A percentile compares a stretch with the other conserved stretches of the same genome.
phyloP scores from a whole-genome alignment of 495 filamentous ascomycete genomes.

The Tuber borchii region DNA sequence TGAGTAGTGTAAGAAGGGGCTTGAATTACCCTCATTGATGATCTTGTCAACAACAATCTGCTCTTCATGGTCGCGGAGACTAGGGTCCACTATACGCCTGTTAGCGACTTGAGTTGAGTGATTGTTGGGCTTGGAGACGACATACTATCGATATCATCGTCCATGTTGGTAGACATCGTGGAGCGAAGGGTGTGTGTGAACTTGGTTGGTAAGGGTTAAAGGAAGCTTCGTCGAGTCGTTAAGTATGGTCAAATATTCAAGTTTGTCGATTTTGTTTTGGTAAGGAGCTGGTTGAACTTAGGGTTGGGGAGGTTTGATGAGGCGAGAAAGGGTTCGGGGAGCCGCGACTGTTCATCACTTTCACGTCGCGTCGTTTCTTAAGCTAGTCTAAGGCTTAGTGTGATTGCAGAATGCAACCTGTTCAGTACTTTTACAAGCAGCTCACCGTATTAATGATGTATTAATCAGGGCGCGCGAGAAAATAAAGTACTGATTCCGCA shows the following conservation, averaged over 20 bases:
- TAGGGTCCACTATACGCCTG: slow-evolving; percentile 45
- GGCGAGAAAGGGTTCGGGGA: slow-evolving; percentile 12
- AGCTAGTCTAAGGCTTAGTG: not conserved
- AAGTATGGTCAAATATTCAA: slow-evolving; percentile 1
- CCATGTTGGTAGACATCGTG: slow-evolving; percentile 41
- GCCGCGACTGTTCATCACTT: slow-evolving; percentile 18
- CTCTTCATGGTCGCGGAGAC: slow-evolving; percentile 57
- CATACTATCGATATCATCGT: slow-evolving; percentile 52
- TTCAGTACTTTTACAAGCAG: not conserved
- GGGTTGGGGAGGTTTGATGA: slow-evolving; percentile 1
- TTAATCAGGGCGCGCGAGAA: not conserved
- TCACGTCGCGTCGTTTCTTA: slow-evolving; percentile 27
- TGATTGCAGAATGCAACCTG: not conserved
- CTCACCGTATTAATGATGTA: not conserved
- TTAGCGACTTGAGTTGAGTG: not conserved
- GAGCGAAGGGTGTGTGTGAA: not conserved
- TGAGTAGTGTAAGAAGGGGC: not conserved
- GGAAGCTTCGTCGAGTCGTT: slow-evolving; percentile 22
- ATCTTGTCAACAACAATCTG: slow-evolving; percentile 73
- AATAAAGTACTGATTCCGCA: not conserved
- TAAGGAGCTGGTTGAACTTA: slow-evolving; percentile 4
- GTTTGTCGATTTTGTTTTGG: not conserved
- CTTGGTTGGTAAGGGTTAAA: not conserved
- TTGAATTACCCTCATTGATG: slow-evolving; percentile 77
- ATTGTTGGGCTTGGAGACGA: not conserved